Evolutionary conservation across 192 early-diverging fungal genomes (phyloP), one percentile per base, ranked within the genome.

Genomic region (Coemansia sp.): DNA sequence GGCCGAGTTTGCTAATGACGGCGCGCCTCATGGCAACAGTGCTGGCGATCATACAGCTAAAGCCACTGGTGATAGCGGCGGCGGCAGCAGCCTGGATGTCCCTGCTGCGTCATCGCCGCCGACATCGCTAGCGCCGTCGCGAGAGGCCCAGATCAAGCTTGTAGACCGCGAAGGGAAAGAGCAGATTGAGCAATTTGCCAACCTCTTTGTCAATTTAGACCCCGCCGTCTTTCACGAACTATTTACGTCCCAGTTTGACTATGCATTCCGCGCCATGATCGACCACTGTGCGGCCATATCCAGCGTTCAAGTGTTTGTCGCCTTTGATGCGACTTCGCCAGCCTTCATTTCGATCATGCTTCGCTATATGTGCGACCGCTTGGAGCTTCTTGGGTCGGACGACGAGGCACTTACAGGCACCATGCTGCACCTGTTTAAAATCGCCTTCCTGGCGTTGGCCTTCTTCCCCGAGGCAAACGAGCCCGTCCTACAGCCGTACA

Each of bases 161-260:
- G 83, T 89, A 18, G 85, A 92, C 29, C 93, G 93, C 73, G 91
- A 94, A 43, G 95, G 94, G 67, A 98, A 98, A 72, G 96, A 99
- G 67, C 89, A 93, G 34, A 84, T 95, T 36, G 96, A 98, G 61
- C 88, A 88, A 43, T 97, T 99, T 89, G 90, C 93, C 2, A 89
- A 90, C 20, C 88, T 93, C 7, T 97, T 97, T 74, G 89, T 91
- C 11, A 77, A 85, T 38, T 74, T 97, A 15, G 95, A 98, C 66
- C 92, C 95, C 5, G 89, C 93, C 5, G 88, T 95, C 3, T 98
- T 97, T 77, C 96, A 98, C 74, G 97, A 99, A 76, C 91, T 97
- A n/a, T 95, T 97, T 69, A 85, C 92, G 7, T 91, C 93, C 12
- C 93, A 98, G 74, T 91, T 98, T 62, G 90, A 88, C 11, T 93